phyloP scores from a whole-genome alignment of 139 green algal genomes.

The Chlorella sp. region DNA sequence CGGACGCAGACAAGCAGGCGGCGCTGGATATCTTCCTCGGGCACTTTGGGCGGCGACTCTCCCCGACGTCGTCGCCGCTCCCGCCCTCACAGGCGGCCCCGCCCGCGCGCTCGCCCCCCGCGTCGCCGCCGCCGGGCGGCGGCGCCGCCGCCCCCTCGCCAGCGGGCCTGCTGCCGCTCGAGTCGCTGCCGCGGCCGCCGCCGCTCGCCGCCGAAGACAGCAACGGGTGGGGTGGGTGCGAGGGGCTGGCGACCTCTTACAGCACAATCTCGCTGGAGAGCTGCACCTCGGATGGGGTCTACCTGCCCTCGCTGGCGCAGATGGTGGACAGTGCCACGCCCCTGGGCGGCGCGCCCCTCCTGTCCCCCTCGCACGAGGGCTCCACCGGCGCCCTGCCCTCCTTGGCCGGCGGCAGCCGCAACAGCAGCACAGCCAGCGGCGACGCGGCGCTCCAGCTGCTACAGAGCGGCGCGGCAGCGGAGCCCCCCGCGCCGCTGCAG shows the following conservation, averaged over 20 bases:
- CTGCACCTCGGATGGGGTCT: slow-evolving; percentile 4
- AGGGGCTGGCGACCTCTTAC: no score
- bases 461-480: neutral
- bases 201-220: neutral
- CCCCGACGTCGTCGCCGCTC: no score
- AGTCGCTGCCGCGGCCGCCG: neutral
- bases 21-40: slow-evolving; percentile 97
- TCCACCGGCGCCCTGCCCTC: no score
- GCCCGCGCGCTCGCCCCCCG: no score
- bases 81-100: no score
- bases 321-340: slow-evolving; percentile 18
- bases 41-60: slow-evolving; percentile 71
- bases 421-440: neutral
- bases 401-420: neutral
- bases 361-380: neutral
- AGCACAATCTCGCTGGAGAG: neutral
- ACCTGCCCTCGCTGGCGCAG: neutral
- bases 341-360: neutral
- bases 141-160: neutral
- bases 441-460: neutral
- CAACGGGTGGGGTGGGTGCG: no score
- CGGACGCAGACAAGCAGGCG: slow-evolving; percentile 92
- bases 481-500: neutral
- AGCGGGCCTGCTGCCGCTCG: slow-evolving; percentile 9
- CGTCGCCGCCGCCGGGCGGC: neutral